Evolutionary conservation across 2,329 filamentous ascomycete genomes (phyloP).

Genomic region (Diaporthe humulicola): DNA sequence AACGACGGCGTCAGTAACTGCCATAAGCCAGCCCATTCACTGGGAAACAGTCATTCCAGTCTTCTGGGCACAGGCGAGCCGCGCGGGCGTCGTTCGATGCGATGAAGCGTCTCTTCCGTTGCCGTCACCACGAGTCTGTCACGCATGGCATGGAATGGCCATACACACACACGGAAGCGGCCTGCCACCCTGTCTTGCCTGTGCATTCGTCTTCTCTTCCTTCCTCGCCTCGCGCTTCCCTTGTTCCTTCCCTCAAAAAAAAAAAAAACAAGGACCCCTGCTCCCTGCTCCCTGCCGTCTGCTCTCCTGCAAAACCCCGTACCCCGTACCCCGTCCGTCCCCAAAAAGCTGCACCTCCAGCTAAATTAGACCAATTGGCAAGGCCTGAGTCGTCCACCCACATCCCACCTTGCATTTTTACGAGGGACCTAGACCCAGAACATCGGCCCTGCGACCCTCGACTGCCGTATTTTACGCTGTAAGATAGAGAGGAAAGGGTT

Average conservation of each 20-base stretch:
- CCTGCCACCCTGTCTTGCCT: conserved; percentile 7
- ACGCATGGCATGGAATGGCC: conserved; percentile 6
- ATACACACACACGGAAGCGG: conserved; percentile 13
- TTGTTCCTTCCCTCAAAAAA: background rate
- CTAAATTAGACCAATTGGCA: background rate
- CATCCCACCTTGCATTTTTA: conserved; percentile 20
- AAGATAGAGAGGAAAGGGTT: background rate
- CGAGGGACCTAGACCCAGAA: conserved; percentile 5
- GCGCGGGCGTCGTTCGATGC: background rate
- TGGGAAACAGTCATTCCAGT: background rate
- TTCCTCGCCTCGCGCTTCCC: background rate
- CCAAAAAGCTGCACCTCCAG: background rate
- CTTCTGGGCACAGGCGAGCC: background rate
- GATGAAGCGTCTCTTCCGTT: background rate
- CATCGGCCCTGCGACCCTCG: background rate
- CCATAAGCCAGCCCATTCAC: background rate
- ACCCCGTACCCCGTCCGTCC: conserved; percentile 22
- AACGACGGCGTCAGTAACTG: background rate
- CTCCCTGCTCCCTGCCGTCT: background rate
- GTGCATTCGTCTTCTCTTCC: background rate
- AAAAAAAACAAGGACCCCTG: background rate
- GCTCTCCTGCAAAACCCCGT: conserved; percentile 1
- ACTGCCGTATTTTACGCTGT: conserved; percentile 17
- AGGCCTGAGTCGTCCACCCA: conserved; percentile 12
- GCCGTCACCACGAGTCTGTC: conserved; percentile 7